Base-by-base conservation (phyloP, 352 stramenopile genomes). In the Halophytophthora batemanensis region DNA sequence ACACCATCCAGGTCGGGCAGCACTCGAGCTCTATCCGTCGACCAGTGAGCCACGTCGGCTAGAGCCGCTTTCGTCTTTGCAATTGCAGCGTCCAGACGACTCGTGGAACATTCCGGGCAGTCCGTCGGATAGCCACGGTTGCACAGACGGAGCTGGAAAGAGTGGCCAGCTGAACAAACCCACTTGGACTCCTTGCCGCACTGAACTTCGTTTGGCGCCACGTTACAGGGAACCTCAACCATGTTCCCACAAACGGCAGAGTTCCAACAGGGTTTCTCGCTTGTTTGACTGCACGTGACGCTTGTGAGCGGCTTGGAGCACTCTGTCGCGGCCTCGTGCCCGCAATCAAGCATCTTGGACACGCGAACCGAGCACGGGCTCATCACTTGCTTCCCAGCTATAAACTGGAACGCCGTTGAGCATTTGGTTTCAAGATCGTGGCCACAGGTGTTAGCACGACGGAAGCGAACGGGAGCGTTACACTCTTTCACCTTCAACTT, bases 221-320 rank as follows among this genome's bases (percentile, higher is more conserved):
- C 31, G 49, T 35, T 66, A 55, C 66, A 72, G 14, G 51, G 36
- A 1, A 63, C 57, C 4, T 46, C 38, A 15, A 87, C 56, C 3
- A 56, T 69, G 17, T 59, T 59, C 12, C 68, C 45, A 49, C 80
- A 91, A 5, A 41, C 28, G 0, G 14, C 29, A 28, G 68, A 61
- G 53, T 91, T 91, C 77, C 77, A 89, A 48, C 80, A 91, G n/a
- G 50, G 53, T 21, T 68, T 78, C 7, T 67, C 61, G 2, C 82
- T 64, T 11, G 45, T 56, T 21, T 72, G 43, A 14, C 66, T 63
- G 45, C 73, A 89, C 2, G 35, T 45, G 6, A 69, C 53, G 11
- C 22, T 66, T 3, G 56, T 22, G 17, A 74, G 45, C 1, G 81
- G 56, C 33, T 66, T 61, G 3, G 49, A 70, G 37, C 80, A 90